Base-by-base conservation (phyloP, 2,329 filamentous ascomycete genomes). In the Claviceps digitariae region DNA sequence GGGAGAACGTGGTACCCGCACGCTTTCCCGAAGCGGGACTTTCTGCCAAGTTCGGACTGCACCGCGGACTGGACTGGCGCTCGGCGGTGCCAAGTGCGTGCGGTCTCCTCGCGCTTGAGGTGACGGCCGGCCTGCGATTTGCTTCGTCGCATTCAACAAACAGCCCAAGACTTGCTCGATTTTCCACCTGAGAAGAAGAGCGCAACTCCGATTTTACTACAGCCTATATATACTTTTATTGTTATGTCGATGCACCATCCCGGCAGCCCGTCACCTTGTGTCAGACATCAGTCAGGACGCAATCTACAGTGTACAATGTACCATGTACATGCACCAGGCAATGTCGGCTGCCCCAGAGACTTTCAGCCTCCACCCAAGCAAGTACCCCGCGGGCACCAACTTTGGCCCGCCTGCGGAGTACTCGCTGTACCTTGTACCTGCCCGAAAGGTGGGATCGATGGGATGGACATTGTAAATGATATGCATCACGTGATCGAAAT, bases 21-120 rank as follows among this genome's bases (percentile, higher is more conserved):
- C 52, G 23, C 45, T 52, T 65, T 67, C 65, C 67, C 64, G 60
- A 69, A 69, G 66, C 66, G 67, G 67, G 67, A 64, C 64, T 66
- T 66, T 44, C 52, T 56, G 52, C 54, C 25, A 54, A 23, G 52
- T 48, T 38, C 34, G 45, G 40, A 21, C 41, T n/a, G 27, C 29
- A 51, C 20, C 9, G 53, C 38, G n/a, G n/a, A n/a, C n/a, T n/a
- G 49, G 44, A 31, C 48, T 48, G 44, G 54, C 61, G 58, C 61
- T 58, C 57, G 56, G 58, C 57, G 31, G 57, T 56, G 51, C 56
- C 40, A 43, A 43, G 40, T 10, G 40, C n/a, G n/a, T 43, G 21
- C 48, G 17, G 48, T 41, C 20, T 38, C 34, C 10, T 34, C 36
- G 48, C 48, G 15, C 23, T 50, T 31, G 36, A 23, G 13, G 15